Percentiles rank a stretch among this genome's conserved stretches.
Conservation (phyloP, 2,329 filamentous ascomycete genomes). For the Colletotrichum spinosum region DNA sequence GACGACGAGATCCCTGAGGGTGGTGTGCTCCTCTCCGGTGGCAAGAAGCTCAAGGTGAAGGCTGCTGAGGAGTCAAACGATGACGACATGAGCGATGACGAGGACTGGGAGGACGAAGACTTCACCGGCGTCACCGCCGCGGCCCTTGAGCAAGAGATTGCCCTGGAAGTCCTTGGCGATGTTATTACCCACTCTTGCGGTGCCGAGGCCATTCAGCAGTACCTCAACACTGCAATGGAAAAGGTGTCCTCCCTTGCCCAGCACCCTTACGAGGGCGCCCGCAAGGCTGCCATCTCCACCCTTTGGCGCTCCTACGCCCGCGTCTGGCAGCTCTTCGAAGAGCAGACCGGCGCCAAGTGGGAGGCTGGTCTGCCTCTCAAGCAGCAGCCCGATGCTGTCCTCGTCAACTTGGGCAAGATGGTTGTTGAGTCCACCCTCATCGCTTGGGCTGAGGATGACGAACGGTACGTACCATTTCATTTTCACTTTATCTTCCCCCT, state of each 20-base stretch:
- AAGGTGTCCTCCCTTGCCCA: constrained; percentile 84
- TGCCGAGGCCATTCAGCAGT: constrained; percentile 78
- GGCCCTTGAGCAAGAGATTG: constrained; percentile 96
- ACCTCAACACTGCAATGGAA: constrained; percentile 89
- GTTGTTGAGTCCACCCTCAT: constrained; percentile 86
- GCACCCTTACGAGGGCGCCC: constrained; percentile 92
- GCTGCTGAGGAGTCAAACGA: constrained; percentile 64
- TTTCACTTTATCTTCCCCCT: constrained; percentile 36
- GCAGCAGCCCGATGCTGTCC: constrained; percentile 80
- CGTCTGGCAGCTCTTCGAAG: constrained; percentile 88
- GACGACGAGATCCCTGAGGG: constrained; percentile 61
- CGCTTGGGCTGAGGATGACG: constrained; percentile 89
- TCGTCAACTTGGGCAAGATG: constrained; percentile 87
- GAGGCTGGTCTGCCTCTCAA: constrained; percentile 86
- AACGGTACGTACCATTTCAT: constrained; percentile 79
- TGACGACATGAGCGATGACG: constrained; percentile 71
- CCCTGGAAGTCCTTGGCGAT: constrained; percentile 93
- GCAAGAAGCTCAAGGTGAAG: constrained; percentile 88
- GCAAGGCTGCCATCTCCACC: constrained; percentile 91
- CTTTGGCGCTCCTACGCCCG: constrained; percentile 94
- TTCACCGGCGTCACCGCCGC: constrained; percentile 87
- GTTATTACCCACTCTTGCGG: constrained; percentile 88
- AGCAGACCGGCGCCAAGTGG: constrained; percentile 85
- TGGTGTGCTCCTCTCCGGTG: constrained; percentile 76
- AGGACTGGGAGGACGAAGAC: constrained; percentile 86